Base-by-base conservation (phyloP, 2,329 filamentous ascomycete species). In the Pyricularia pennisetigena region DNA sequence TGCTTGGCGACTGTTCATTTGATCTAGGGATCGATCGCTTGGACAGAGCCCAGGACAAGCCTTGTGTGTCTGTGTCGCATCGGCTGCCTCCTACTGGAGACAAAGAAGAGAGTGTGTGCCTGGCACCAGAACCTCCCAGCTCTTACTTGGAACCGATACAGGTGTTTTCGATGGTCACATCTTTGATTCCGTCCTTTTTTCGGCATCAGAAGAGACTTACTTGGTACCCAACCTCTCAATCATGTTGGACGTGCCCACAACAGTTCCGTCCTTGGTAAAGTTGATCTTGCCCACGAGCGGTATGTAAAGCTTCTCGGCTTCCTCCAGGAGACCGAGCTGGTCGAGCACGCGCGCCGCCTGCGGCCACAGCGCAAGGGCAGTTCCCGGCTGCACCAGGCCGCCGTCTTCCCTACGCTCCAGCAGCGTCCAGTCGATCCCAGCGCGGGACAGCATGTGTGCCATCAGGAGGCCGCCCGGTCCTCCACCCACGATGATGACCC, bases 391-490 rank as follows among this genome's bases (percentile, higher is more conserved):
- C 35, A 73, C 72, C 16, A 72, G 68, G 1, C 74, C 67, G 9
- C 72, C 69, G 0, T 71, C 69, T 41, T 72, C 10, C 7, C 73
- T 69, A 0, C 72, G 69, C 70, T 78, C 76, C 0, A 78, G 70
- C 20, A 78, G 67, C 14, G 77, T 69, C 67, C 76, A 75, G 32
- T 73, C 71, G 54, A 76, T 74, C 4, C 74, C 75, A 1, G 77
- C 77, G 1, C 70, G 70, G 35, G 68, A n/a, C 2, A 78, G 72
- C 35, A 73, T 71, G 63, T 77, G 75, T 24, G 66, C 68, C 28
- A 85, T 84, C 68, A 72, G 78, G 0, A 69, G 54, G 20, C 66
- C 68, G n/a, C 49, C 68, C 26, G 68, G 68, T 16, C 68, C 68
- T 63, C 63, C 68, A 41, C 68, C 68, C 32, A 68, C 66, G 28